These are phyloP conservation scores for Aspergillus pseudotamarii DNA, from an alignment of 2,329 filamentous ascomycete species.

Conservation along the genomic window DNA sequence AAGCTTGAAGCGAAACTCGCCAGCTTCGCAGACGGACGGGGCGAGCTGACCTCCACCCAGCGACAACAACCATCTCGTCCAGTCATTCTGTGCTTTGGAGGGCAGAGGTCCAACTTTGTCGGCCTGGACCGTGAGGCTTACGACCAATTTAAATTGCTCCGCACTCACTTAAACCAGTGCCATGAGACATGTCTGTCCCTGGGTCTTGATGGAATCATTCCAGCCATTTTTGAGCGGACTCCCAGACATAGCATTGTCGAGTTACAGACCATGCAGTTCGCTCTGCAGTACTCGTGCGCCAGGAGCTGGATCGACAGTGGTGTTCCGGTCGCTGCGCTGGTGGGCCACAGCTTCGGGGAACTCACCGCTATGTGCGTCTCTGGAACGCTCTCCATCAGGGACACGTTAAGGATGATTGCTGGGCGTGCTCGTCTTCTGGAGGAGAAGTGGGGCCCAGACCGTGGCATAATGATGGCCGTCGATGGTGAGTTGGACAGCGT, in stretches of 20 bases:
- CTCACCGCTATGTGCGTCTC: not conserved
- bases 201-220: not conserved
- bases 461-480: slow-evolving; percentile 34
- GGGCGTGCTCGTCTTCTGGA: slow-evolving; percentile 35
- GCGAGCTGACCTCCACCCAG: not conserved
- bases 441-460: slow-evolving; percentile 36
- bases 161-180: not conserved
- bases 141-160: not conserved
- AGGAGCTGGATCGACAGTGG: not conserved
- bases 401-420: slow-evolving; percentile 31
- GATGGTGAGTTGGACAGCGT: not conserved
- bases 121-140: not conserved
- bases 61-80: not conserved
- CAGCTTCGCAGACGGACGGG: not conserved
- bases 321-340: not conserved
- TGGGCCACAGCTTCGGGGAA: slow-evolving; percentile 2
- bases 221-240: not conserved
- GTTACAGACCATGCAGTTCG: not conserved
- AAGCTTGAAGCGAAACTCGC: not conserved
- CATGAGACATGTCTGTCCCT: not conserved
- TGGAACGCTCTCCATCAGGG: slow-evolving; percentile 24
- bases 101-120: not conserved
- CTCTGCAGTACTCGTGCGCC: slow-evolving; percentile 3
- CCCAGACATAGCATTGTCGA: not conserved
- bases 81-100: not conserved